A percentile compares a stretch with the other conserved stretches of the same genome.
phyloP scores from a whole-genome alignment of 2,329 filamentous ascomycete genomes.

The Hirsutella minnesotensis region DNA sequence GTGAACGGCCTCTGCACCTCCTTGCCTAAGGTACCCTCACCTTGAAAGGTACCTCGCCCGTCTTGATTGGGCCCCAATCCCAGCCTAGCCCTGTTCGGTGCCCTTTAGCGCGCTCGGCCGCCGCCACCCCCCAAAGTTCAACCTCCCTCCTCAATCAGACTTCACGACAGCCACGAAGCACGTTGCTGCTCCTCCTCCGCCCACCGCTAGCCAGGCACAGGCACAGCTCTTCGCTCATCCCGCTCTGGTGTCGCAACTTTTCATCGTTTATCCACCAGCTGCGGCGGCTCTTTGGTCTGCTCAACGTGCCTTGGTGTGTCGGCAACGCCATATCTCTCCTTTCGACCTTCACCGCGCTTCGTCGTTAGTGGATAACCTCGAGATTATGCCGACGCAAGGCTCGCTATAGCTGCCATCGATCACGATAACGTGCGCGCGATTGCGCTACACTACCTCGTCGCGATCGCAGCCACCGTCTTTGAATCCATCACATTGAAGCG shows the following conservation, averaged over 20 bases:
- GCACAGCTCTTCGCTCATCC: constrained; percentile 1
- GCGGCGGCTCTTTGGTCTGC: not conserved
- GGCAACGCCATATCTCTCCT: not conserved
- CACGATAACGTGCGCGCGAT: not conserved
- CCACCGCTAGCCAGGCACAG: constrained; percentile 1
- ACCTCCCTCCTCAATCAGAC: constrained; percentile 13
- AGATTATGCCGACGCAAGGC: not conserved
- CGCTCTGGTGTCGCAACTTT: not conserved
- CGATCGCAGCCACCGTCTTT: constrained; percentile 4
- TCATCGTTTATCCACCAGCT: not conserved
- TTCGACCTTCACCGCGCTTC: not conserved
- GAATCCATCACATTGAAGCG: not conserved
- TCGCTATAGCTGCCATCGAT: not conserved
- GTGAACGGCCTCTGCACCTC: not conserved
- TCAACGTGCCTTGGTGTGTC: not conserved
- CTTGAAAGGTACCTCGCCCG: not conserved
- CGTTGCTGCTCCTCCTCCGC: constrained; percentile 6
- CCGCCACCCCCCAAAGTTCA: constrained; percentile 9
- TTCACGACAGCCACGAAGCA: constrained; percentile 7
- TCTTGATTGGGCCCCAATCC: constrained; percentile 6
- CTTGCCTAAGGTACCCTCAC: not conserved
- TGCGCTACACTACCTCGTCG: not conserved
- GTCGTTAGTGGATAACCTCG: not conserved
- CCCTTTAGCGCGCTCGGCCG: constrained; percentile 4
- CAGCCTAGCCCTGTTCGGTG: constrained; percentile 3